Evolutionary conservation across 73 alveolate species (phyloP).

Genomic region (Paramecium sexaurelia): DNA sequence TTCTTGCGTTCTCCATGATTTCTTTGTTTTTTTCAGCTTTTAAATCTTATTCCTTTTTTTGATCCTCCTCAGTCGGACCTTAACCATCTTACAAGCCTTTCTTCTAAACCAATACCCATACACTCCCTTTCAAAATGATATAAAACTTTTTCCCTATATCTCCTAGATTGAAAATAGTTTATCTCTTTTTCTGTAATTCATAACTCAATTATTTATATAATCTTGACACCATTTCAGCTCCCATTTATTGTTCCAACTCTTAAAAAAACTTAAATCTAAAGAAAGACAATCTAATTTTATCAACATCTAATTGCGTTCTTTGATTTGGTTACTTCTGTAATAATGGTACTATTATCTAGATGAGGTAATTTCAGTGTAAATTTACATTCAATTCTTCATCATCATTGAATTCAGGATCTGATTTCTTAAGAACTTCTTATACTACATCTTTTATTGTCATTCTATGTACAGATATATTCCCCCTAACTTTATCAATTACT

Average conservation of each 20-base stretch:
- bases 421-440: background rate
- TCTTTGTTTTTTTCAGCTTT: background rate
- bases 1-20: background rate
- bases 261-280: constrained; percentile 44
- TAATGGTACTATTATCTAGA: background rate
- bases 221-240: background rate
- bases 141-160: constrained; percentile 51
- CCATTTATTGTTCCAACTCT: constrained; percentile 50
- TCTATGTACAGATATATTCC: background rate
- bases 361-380: background rate
- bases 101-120: constrained; percentile 26
- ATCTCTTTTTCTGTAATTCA: background rate
- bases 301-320: constrained; percentile 4
- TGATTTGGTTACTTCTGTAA: background rate
- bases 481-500: background rate
- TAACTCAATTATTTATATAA: constrained; percentile 37
- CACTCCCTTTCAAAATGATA: constrained; percentile 18
- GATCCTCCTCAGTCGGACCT: constrained; percentile 28
- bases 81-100: constrained; percentile 51
- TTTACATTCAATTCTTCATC: constrained; percentile 5
- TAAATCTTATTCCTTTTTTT: background rate
- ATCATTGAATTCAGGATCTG: background rate
- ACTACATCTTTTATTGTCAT: background rate
- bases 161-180: constrained; percentile 18
- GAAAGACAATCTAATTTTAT: constrained; percentile 51